phyloP scores from a whole-genome alignment of 352 stramenopile species.

The Phytophthora tubulina region DNA sequence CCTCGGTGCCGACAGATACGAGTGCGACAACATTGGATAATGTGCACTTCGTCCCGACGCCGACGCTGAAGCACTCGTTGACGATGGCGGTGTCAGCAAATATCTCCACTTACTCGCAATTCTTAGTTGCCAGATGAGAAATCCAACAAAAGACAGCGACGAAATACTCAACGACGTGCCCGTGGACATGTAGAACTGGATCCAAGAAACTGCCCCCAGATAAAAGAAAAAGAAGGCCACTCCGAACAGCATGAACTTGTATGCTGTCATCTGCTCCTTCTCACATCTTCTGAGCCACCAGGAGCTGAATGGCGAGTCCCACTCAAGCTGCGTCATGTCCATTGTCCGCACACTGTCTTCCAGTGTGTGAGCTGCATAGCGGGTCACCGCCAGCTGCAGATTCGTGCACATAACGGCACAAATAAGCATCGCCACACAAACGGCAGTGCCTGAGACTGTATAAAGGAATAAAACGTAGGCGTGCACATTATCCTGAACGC shows the following conservation, averaged over 20 bases:
- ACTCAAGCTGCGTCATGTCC: constrained; percentile 57
- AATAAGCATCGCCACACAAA: constrained; percentile 66
- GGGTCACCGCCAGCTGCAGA: constrained; percentile 73
- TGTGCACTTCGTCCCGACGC: constrained; percentile 11
- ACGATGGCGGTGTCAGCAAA: constrained; percentile 60
- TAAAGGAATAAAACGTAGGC: constrained; percentile 57
- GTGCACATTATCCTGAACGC: constrained; percentile 45
- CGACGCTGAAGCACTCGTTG: constrained; percentile 14
- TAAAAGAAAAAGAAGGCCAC: constrained; percentile 82
- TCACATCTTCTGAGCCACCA: constrained; percentile 81
- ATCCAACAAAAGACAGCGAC: constrained; percentile 53
- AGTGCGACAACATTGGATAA: constrained; percentile 23
- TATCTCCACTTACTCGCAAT: constrained; percentile 84
- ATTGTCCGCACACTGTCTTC: constrained; percentile 63
- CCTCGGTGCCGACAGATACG: constrained; percentile 29
- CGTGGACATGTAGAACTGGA: constrained; percentile 71
- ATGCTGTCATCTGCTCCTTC: constrained; percentile 72
- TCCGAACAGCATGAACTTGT: constrained; percentile 77
- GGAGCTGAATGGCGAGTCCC: constrained; percentile 61
- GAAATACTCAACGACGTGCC: constrained; percentile 57
- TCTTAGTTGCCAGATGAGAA: constrained; percentile 74
- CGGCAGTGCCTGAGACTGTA: constrained; percentile 53
- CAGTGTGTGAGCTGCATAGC: constrained; percentile 64
- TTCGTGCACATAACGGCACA: constrained; percentile 76
- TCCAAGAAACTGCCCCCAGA: constrained; percentile 65